phyloP scores from a whole-genome alignment of 257 asterid genomes.

The Nicotiana tomentosiformis region DNA sequence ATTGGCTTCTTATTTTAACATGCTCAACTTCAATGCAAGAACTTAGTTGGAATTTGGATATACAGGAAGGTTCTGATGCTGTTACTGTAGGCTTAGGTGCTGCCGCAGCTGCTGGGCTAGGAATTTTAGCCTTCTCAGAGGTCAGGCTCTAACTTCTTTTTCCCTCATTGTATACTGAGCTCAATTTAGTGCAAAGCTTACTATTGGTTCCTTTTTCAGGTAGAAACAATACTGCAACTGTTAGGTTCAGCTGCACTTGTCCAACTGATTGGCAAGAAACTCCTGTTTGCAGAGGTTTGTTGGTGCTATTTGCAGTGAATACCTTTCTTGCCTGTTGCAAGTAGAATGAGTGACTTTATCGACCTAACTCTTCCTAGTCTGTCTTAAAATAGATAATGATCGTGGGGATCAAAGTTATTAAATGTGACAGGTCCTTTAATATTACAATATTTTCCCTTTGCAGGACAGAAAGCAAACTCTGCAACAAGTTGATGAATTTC shows the following conservation, averaged over 20 bases:
- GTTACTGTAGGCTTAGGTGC: slow-evolving; percentile 52
- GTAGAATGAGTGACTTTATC: background rate
- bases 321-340: background rate
- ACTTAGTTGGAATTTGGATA: background rate
- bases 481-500: slow-evolving; percentile 57
- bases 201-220: slow-evolving; percentile 41
- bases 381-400: background rate
- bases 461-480: slow-evolving; percentile 93
- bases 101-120: slow-evolving; percentile 78
- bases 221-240: slow-evolving; percentile 79
- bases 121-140: slow-evolving; percentile 74
- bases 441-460: slow-evolving; percentile 15
- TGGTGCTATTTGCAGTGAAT: background rate
- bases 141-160: slow-evolving; percentile 24
- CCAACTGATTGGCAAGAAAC: slow-evolving; percentile 80
- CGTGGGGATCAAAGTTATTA: background rate
- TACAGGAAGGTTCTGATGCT: slow-evolving; percentile 57
- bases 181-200: background rate
- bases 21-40: background rate
- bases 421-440: background rate
- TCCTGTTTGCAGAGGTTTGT: slow-evolving; percentile 84
- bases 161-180: background rate
- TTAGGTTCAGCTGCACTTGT: slow-evolving; percentile 81
- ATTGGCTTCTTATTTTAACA: background rate
- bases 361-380: background rate